Evolutionary conservation across 805 yeast species (phyloP).

Genomic region (Ogataea allantospora): DNA sequence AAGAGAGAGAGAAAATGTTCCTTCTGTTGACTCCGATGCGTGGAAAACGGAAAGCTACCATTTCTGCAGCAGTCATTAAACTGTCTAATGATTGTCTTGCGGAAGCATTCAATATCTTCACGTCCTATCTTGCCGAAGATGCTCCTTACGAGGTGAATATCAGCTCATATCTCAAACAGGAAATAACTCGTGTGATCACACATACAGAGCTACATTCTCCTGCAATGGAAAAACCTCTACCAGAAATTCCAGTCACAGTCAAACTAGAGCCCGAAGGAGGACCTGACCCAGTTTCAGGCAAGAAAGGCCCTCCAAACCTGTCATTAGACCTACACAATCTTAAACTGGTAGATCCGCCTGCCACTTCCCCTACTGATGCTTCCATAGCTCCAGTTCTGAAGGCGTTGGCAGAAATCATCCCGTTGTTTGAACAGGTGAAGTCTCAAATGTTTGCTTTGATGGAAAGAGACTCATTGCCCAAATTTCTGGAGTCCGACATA

Average conservation of each 20-base stretch:
- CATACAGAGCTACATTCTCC: constrained; percentile 7
- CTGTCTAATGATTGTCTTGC: constrained; percentile 57
- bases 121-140: constrained; percentile 61
- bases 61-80: constrained; percentile 38
- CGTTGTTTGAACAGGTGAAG: constrained; percentile 49
- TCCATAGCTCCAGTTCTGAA: constrained; percentile 35
- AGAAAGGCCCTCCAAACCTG: constrained; percentile 5
- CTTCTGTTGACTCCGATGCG: constrained; percentile 15
- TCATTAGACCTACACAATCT: constrained; percentile 12
- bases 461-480: constrained; percentile 73
- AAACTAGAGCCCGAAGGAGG: too few species aligned
- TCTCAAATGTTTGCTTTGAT: constrained; percentile 53
- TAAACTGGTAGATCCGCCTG: constrained; percentile 4
- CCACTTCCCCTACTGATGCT: constrained; percentile 35
- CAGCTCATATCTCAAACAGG: constrained; percentile 36
- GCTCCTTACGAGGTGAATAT: constrained; percentile 73
- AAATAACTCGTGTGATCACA: constrained; percentile 19
- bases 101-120: constrained; percentile 60
- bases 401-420: constrained; percentile 38
- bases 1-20: constrained; percentile 25
- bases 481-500: constrained; percentile 50
- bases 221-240: not conserved
- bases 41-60: constrained; percentile 30
- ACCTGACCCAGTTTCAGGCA: too few species aligned
- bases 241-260: too few species aligned